A percentile compares a stretch with the other conserved stretches of the same genome.
Conservation (phyloP, 306 rosid genomes). For the Hylodesmum podocarpum region DNA sequence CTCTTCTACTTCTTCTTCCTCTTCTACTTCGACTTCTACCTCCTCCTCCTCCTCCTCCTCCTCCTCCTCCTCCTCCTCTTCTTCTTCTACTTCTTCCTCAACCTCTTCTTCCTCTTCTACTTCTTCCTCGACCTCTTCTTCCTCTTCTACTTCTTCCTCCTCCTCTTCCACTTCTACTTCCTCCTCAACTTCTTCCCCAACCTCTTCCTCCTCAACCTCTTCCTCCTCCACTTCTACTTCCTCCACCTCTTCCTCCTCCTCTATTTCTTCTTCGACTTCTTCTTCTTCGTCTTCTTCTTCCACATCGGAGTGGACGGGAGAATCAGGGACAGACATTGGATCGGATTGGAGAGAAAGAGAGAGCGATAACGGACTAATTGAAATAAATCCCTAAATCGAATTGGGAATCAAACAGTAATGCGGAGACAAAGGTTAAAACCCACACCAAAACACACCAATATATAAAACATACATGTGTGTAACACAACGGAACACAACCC, state of each 20-base stretch:
- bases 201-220: slow-evolving; percentile 13
- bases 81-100: slow-evolving; percentile 18
- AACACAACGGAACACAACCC: neutral
- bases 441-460: neutral
- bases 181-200: neutral
- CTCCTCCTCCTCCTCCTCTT: neutral
- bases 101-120: neutral
- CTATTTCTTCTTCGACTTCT: neutral
- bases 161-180: slow-evolving; percentile 15
- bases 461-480: neutral
- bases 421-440: neutral
- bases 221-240: neutral
- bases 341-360: neutral
- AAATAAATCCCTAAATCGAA: neutral
- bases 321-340: slow-evolving; percentile 32
- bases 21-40: neutral
- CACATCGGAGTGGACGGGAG: slow-evolving; percentile 5
- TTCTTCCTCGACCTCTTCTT: neutral
- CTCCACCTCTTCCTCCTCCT: slow-evolving; percentile 6
- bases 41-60: slow-evolving; percentile 15
- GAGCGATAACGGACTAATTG: neutral
- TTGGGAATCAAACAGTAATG: neutral
- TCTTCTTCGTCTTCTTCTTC: neutral
- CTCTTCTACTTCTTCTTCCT: neutral
- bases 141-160: neutral